Conservation (phyloP, 345 rosid genomes). For the Citrus cavaleriei region DNA sequence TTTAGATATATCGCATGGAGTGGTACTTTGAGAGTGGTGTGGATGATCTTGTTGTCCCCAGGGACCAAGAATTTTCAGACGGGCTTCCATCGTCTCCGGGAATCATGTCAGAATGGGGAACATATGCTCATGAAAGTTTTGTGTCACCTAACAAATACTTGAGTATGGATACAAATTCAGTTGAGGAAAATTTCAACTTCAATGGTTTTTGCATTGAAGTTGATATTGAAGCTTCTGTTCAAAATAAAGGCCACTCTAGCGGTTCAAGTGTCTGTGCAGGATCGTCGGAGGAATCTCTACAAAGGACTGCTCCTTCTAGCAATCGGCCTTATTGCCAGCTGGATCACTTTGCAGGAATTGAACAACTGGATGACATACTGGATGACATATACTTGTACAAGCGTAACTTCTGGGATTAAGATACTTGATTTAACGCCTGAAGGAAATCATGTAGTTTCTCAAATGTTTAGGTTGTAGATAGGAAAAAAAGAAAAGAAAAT, state of each 20-base stretch:
- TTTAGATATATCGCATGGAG: constrained; percentile 44
- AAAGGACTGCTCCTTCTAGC: constrained; percentile 12
- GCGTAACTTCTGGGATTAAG: constrained; percentile 39
- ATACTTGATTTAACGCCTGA: constrained; percentile 31
- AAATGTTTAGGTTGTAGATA: constrained; percentile 21
- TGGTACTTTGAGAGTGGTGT: constrained; percentile 28
- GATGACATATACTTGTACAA: constrained; percentile 79
- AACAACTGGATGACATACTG: constrained; percentile 58
- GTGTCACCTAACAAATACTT: constrained; percentile 24
- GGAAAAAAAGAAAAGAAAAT: neutral
- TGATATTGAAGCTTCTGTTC: constrained; percentile 14
- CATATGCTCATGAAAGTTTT: constrained; percentile 14
- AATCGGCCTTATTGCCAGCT: constrained; percentile 30
- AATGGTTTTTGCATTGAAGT: constrained; percentile 14
- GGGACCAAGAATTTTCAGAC: constrained; percentile 36
- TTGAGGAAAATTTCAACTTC: constrained; percentile 12
- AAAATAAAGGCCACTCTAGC: constrained; percentile 18
- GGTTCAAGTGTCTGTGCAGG: constrained; percentile 24
- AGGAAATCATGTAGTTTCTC: constrained; percentile 25
- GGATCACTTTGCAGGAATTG: constrained; percentile 42
- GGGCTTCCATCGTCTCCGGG: constrained; percentile 46
- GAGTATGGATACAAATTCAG: neutral
- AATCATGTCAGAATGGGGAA: constrained; percentile 50
- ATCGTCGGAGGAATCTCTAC: constrained; percentile 19
- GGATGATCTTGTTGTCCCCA: constrained; percentile 46